These are phyloP conservation scores for Blepharisma stoltei DNA, from an alignment of 73 alveolate genomes.

Conservation along the genomic window DNA sequence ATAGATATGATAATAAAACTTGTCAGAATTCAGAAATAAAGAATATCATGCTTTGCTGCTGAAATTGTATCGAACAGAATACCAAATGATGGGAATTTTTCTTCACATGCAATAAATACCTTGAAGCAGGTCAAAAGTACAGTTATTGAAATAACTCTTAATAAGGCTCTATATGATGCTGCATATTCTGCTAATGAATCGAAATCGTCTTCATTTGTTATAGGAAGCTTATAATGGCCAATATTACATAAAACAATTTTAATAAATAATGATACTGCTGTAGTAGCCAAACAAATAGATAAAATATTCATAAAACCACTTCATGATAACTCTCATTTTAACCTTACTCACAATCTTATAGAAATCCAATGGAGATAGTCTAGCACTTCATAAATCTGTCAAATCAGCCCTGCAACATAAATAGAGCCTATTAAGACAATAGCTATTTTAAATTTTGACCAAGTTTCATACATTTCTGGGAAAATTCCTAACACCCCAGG, in stretches of 20 bases:
- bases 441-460: no score
- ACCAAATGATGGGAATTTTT: conserved; percentile 13
- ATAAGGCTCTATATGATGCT: neutral
- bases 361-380: no score
- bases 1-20: neutral
- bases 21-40: neutral
- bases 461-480: no score
- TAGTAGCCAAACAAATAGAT: no score
- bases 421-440: no score
- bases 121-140: neutral
- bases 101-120: neutral
- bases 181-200: neutral
- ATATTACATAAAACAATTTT: neutral
- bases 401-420: no score
- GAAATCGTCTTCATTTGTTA: neutral
- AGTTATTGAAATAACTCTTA: neutral
- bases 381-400: no score
- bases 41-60: conserved; percentile 6
- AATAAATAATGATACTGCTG: no score
- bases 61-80: conserved; percentile 16
- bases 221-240: conserved; percentile 20
- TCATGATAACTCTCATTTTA: no score
- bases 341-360: no score
- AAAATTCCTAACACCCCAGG: no score
- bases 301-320: no score